Base-by-base conservation (phyloP, 352 stramenopile genomes). In the Phytophthora pini region DNA sequence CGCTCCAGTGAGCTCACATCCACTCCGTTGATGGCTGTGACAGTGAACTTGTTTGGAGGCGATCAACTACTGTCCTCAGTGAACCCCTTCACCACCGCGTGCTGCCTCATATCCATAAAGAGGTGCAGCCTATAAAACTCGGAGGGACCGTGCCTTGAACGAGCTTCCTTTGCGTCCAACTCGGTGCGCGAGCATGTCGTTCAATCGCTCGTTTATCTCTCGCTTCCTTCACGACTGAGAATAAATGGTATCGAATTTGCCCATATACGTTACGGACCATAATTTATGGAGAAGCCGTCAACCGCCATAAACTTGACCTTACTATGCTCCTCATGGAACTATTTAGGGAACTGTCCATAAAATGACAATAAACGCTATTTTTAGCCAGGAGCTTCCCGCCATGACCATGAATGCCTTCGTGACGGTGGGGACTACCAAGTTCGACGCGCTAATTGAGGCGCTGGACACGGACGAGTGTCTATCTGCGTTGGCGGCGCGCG, bases 391-490 rank as follows among this genome's bases (percentile, higher is more conserved):
- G 17, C 17, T 20, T 20, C 17, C 17, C 17, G 17, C 17, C 17
- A 20, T 20, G 17, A 26, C 24, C 24, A 26, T 76, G 68, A 48
- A 64, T 26, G 88, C 93, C 51, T 98, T 98, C 59, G 93, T 97
- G 63, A 98, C 93, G 1, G 94, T 98, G 27, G 94, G 94, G n/a
- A 98, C 94, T 48, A 98, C 94, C 58, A 92, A 90, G 56, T 98
- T 98, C 68, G 92, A 98, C 48, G 86, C 78, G 56, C 76, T 98
- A 17, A 72, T 98, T n/a, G 49, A 68, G 47, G 80, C 86, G 57
- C 66, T 95, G 20, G 82, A 93, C 59, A 75, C 74, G 29, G 76
- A 93, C 17, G 78, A 61, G 27, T 86, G 91, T 43, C 61, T 92
- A 29, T 43, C 58, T 10, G 71, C 63, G 48, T 65, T 97, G 31